Base-by-base conservation (phyloP, 768 basidiomycete species). In the Floccularia luteovirens region DNA sequence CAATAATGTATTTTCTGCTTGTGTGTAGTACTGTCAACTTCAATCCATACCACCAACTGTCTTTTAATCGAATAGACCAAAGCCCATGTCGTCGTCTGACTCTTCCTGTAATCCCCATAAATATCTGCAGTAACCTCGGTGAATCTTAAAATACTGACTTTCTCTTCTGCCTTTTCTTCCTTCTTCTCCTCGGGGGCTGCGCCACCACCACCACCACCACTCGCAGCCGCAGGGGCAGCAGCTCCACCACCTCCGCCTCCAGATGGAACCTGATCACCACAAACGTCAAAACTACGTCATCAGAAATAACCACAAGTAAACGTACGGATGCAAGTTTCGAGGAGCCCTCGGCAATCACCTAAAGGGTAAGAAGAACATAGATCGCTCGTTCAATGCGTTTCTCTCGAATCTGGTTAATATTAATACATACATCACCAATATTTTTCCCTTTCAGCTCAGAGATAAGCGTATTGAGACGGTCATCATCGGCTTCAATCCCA, bases 21-120 rank as follows among this genome's bases (percentile, higher is more conserved):
- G 13, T 17, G 33, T 17, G 17, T 34, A 8, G 21, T 37, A 37
- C 7, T 19, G 19, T 17, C n/a, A 24, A 11, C 14, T 12, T 12
- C 12, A 20, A 19, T 21, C 10, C 39, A 8, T 8, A 17, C 40
- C 19, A 33, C 41, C 31, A 41, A 21, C 36, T 23, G 28, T 31
- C 48, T 25, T 47, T 73, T 82, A 96, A 74, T 96, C 92, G 75
- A 96, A 96, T 48, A 96, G 77, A 71, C 92, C 92, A 67, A 97
- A 97, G 73, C 92, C 91, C 91, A 96, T 96, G 69, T 96, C 93
- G 54, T 96, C 93, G 74, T 94, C 91, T 41, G 87, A 90, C 62
- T 93, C 90, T 68, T 90, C 86, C 84, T 90, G 59, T 41, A 46
- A 25, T 36, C 14, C 31, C 12, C 5, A 31, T 47, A 13, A 54